Percentiles rank a stretch among this genome's conserved stretches.
These are phyloP conservation scores for Xylaria polymorpha DNA, from an alignment of 2,329 filamentous ascomycete genomes.

Conservation along the genomic window DNA sequence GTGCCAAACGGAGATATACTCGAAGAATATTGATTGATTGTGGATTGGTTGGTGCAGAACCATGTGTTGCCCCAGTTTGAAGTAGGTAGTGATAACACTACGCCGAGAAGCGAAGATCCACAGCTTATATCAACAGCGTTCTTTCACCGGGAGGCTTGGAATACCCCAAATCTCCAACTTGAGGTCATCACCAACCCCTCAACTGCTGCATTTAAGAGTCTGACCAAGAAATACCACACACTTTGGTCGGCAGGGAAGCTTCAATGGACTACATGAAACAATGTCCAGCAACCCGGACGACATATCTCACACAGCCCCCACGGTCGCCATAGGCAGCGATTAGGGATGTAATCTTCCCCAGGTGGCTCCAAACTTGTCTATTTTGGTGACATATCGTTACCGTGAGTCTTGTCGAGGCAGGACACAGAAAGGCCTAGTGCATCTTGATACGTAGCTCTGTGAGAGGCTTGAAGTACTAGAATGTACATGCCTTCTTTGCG, in stretches of 20 bases:
- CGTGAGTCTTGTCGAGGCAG: neutral
- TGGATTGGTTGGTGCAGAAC: neutral
- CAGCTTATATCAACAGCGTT: constrained; percentile 29
- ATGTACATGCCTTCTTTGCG: constrained; percentile 18
- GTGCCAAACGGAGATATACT: constrained; percentile 11
- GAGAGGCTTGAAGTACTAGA: constrained; percentile 2
- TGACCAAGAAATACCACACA: constrained; percentile 11
- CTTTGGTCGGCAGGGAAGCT: constrained; percentile 5
- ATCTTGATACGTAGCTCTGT: constrained; percentile 7
- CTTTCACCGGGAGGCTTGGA: constrained; percentile 3
- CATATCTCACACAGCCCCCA: neutral
- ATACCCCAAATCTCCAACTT: constrained; percentile 32
- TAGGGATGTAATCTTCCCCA: constrained; percentile 3
- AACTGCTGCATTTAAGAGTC: constrained; percentile 14
- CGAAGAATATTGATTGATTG: constrained; percentile 3
- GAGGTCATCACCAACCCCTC: constrained; percentile 35
- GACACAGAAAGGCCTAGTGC: constrained; percentile 3
- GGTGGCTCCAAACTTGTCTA: neutral
- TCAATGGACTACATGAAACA: constrained; percentile 4
- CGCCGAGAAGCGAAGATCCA: constrained; percentile 26
- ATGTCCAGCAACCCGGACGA: constrained; percentile 4
- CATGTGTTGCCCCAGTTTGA: constrained; percentile 5
- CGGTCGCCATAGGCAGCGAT: neutral
- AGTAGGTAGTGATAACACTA: constrained; percentile 12
- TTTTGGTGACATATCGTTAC: constrained; percentile 1